These are phyloP conservation scores for Hirschioporus abietinus DNA, from an alignment of 768 basidiomycete species.

Conservation along the genomic window DNA sequence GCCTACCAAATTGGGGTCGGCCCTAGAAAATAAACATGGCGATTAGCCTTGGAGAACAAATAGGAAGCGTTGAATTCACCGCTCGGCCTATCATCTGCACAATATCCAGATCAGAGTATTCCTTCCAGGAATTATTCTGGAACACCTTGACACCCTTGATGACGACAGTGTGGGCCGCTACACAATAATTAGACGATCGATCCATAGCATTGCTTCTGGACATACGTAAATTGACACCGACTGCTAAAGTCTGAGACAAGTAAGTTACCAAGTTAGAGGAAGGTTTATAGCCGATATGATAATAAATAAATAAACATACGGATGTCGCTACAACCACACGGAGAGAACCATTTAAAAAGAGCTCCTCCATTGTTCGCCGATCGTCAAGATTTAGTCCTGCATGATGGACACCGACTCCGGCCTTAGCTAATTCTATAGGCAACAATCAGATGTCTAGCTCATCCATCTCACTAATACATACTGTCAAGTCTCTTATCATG, in stretches of 20 bases:
- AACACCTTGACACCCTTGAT: slow-evolving; percentile 88
- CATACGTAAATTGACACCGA: slow-evolving; percentile 92
- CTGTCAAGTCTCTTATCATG: slow-evolving; percentile 64
- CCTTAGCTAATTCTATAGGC: slow-evolving; percentile 50
- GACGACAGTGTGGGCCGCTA: slow-evolving; percentile 90
- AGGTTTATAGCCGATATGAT: not conserved
- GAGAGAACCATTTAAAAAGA: slow-evolving; percentile 61
- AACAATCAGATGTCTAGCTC: not conserved
- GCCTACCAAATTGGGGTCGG: slow-evolving; percentile 81
- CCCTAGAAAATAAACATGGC: slow-evolving; percentile 41
- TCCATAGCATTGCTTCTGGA: slow-evolving; percentile 7
- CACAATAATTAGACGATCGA: not conserved
- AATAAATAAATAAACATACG: slow-evolving; percentile 36
- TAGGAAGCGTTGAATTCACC: slow-evolving; percentile 34
- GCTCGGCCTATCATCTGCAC: slow-evolving; percentile 97
- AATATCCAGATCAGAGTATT: slow-evolving; percentile 90
- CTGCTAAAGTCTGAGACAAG: slow-evolving; percentile 73
- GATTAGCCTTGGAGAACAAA: slow-evolving; percentile 3
- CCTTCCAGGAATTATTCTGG: slow-evolving; percentile 59
- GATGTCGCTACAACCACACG: slow-evolving; percentile 79
- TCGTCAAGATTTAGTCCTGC: slow-evolving; percentile 78
- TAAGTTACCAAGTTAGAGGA: slow-evolving; percentile 12
- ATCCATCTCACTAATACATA: slow-evolving; percentile 25
- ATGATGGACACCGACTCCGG: slow-evolving; percentile 88
- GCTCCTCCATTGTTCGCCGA: slow-evolving; percentile 63